Evolutionary conservation across 352 stramenopile genomes (phyloP), one percentile per base, ranked within the genome.

Genomic region (Globisporangium carolinianum): DNA sequence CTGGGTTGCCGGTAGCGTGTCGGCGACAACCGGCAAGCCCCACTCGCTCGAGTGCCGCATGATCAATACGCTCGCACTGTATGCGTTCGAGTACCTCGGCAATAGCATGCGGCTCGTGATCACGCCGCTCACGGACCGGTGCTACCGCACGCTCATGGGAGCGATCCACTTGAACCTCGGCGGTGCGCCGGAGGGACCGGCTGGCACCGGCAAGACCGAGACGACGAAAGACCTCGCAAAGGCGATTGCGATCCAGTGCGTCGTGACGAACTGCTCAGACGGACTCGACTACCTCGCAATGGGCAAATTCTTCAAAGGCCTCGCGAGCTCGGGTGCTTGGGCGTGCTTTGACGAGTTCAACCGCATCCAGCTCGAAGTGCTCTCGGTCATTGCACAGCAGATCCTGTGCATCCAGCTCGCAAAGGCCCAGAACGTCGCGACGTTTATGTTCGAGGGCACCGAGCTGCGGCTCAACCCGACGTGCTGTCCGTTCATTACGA

Each of bases 261-360:
- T 97, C 7, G 90, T 97, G 10, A 97, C 91, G 24, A 97, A 97
- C 67, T 97, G 90, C 65, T 97, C 86, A 0, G 77, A 85, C 47
- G 84, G 83, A 17, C 73, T 97, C 7, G 87, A 97, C 61, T 97
- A 97, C 72, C 72, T 94, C 24, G 90, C 90, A 17, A 97, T 97
- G 87, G 90, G 82, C 32, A 97, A 97, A 62, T 97, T 97, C 62
- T 97, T 97, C 67, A 97, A 97, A 60, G 90, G 90, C 8, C 80
- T 97, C 14, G 90, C 89, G 5, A 89, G 78, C 46, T 94, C 81
- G 14, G 91, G 91, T 3, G 84, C 89, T 10, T 97, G 91, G 91
- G 87, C 87, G 6, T 97, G 91, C 61, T 97, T 97, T 60, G 83
- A 91, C 47, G 91, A 97, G 67, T 97, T 97, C 59, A 97, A 97